A percentile compares a stretch with the other conserved stretches of the same genome.
Evolutionary conservation across 805 yeast species (phyloP).

Genomic region (Tetrapisispora fleetii): DNA sequence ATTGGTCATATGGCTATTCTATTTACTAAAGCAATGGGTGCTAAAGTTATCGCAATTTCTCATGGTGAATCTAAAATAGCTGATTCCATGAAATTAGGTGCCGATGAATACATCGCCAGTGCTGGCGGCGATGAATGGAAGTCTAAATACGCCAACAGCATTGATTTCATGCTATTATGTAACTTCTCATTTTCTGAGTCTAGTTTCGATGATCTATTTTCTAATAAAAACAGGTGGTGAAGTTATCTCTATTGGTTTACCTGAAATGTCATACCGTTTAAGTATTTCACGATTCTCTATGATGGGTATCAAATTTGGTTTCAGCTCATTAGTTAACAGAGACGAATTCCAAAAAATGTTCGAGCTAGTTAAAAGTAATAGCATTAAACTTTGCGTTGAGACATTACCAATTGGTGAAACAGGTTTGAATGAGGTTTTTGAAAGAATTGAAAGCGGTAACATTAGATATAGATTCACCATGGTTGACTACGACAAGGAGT

Average conservation of each 20-base stretch:
- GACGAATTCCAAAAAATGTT: conserved; percentile 40
- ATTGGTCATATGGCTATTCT: conserved; percentile 47
- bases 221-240: conserved; percentile 29
- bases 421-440: conserved; percentile 36
- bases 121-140: conserved; percentile 38
- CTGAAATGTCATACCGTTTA: conserved; percentile 10
- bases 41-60: conserved; percentile 49
- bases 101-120: conserved; percentile 46
- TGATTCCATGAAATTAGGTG: conserved; percentile 42
- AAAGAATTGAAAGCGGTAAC: conserved; percentile 40
- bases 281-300: conserved; percentile 10
- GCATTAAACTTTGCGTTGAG: conserved; percentile 44
- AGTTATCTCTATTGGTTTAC: conserved; percentile 24
- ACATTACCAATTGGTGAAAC: conserved; percentile 38
- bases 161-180: conserved; percentile 42
- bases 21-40: conserved; percentile 52
- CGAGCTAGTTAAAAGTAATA: conserved; percentile 37
- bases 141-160: conserved; percentile 22
- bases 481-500: conserved; percentile 37
- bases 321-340: conserved; percentile 35
- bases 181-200: conserved; percentile 36
- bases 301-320: conserved; percentile 21
- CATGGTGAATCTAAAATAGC: conserved; percentile 40
- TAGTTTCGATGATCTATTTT: conserved; percentile 29
- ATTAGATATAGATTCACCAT: conserved; percentile 46